A percentile compares a stretch with the other conserved stretches of the same genome.
Conservation (phyloP, 2,329 filamentous ascomycete genomes). For the Calycina herbarum region DNA sequence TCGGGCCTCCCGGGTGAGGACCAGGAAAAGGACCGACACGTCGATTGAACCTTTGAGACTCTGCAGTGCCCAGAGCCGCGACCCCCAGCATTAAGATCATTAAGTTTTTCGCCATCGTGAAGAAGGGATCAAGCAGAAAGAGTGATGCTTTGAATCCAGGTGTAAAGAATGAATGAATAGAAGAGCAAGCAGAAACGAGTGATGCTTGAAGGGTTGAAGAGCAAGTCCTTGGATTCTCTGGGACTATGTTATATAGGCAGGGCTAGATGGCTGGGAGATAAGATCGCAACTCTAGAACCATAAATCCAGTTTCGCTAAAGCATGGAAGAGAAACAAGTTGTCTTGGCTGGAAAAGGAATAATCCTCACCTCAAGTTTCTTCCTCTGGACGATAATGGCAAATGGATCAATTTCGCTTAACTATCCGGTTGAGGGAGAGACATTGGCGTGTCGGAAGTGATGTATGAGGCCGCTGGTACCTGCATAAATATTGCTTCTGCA, state of each 20-base stretch:
- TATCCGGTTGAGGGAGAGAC: neutral
- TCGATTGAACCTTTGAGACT: neutral
- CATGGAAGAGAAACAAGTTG: neutral
- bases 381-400: no score
- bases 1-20: no score
- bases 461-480: neutral
- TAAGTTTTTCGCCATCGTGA: conserved; percentile 5
- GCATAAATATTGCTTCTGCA: conserved; percentile 1
- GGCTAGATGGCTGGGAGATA: neutral
- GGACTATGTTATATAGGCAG: neutral
- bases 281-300: neutral
- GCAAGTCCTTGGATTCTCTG: neutral
- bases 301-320: neutral
- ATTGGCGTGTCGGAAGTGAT: neutral
- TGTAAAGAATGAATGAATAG: neutral
- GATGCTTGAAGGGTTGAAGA: neutral
- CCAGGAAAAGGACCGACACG: neutral
- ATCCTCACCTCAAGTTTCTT: neutral
- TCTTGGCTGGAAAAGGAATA: neutral
- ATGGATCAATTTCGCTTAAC: no score
- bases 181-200: conserved; percentile 3
- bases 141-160: neutral
- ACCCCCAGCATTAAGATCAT: neutral
- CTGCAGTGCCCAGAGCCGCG: neutral
- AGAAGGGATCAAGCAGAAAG: conserved; percentile 3